phyloP scores from a whole-genome alignment of 2,329 filamentous ascomycete species.

The Tolypocladium tropicale region DNA sequence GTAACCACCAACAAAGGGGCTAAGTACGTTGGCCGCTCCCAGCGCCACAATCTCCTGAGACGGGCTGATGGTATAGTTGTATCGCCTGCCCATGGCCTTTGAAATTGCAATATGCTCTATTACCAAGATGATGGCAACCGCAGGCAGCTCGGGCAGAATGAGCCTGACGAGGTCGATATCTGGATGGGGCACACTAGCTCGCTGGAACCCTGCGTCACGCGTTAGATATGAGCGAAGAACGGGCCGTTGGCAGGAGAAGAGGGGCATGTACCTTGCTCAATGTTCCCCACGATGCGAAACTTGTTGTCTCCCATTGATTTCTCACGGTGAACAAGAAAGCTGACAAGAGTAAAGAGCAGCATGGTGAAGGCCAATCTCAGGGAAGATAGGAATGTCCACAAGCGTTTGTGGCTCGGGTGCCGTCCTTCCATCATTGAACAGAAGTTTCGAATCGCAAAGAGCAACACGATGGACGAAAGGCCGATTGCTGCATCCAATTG shows the following conservation, averaged over 20 bases:
- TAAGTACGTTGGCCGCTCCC: slow-evolving; percentile 64
- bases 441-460: slow-evolving; percentile 52
- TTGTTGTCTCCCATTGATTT: slow-evolving; percentile 32
- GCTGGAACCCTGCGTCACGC: slow-evolving; percentile 44
- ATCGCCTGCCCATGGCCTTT: slow-evolving; percentile 70
- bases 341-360: slow-evolving; percentile 64
- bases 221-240: slow-evolving; percentile 4
- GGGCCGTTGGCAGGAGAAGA: neutral
- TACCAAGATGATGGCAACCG: slow-evolving; percentile 64
- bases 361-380: slow-evolving; percentile 67
- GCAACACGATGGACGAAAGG: slow-evolving; percentile 52
- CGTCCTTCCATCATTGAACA: slow-evolving; percentile 52
- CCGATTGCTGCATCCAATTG: slow-evolving; percentile 63
- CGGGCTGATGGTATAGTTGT: slow-evolving; percentile 69
- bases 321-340: slow-evolving; percentile 54
- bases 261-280: slow-evolving; percentile 44
- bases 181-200: slow-evolving; percentile 49
- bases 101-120: slow-evolving; percentile 80
- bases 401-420: slow-evolving; percentile 48
- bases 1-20: slow-evolving; percentile 58
- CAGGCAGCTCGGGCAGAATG: slow-evolving; percentile 55
- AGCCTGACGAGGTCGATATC: slow-evolving; percentile 42
- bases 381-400: slow-evolving; percentile 66
- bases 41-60: slow-evolving; percentile 74
- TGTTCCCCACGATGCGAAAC: slow-evolving; percentile 54